Evolutionary conservation across 2,329 filamentous ascomycete genomes (phyloP).

Genomic region (Calycina marina): DNA sequence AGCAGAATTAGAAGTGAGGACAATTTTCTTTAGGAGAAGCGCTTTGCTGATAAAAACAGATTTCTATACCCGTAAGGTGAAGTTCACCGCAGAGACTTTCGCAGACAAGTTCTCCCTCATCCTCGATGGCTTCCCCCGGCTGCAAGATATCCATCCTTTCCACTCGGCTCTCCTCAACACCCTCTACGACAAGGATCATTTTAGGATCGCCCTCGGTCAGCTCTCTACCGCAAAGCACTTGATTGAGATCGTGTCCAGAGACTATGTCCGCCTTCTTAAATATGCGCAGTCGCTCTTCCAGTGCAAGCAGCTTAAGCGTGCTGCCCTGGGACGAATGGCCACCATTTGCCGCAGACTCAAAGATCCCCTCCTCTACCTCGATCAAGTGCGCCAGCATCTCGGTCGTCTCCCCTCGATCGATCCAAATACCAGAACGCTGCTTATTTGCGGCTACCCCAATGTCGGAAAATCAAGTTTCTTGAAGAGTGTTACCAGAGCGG

Average conservation of each 20-base stretch:
- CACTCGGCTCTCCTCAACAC: conserved; percentile 81
- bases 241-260: conserved; percentile 88
- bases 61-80: conserved; percentile 97
- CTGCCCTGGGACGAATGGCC: conserved; percentile 93
- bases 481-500: conserved; percentile 78
- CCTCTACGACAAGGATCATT: conserved; percentile 96
- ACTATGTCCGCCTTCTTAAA: conserved; percentile 92
- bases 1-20: conserved; percentile 60
- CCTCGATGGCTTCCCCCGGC: conserved; percentile 80
- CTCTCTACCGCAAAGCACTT: conserved; percentile 90
- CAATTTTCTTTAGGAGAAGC: conserved; percentile 2
- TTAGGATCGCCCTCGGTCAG: conserved; percentile 91
- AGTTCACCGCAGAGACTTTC: conserved; percentile 95
- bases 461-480: conserved; percentile 96
- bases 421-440: conserved; percentile 85
- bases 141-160: conserved; percentile 93
- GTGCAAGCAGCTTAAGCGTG: conserved; percentile 97
- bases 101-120: conserved; percentile 84
- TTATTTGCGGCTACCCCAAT: conserved; percentile 97
- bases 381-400: conserved; percentile 92
- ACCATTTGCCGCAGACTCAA: conserved; percentile 91
- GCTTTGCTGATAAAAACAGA: conserved; percentile 28
- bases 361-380: conserved; percentile 86
- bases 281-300: conserved; percentile 96
- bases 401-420: conserved; percentile 97